Evolutionary conservation across 2,329 filamentous ascomycete species (phyloP), one percentile per base, ranked within the genome.

Genomic region (Monosporascus sp.): DNA sequence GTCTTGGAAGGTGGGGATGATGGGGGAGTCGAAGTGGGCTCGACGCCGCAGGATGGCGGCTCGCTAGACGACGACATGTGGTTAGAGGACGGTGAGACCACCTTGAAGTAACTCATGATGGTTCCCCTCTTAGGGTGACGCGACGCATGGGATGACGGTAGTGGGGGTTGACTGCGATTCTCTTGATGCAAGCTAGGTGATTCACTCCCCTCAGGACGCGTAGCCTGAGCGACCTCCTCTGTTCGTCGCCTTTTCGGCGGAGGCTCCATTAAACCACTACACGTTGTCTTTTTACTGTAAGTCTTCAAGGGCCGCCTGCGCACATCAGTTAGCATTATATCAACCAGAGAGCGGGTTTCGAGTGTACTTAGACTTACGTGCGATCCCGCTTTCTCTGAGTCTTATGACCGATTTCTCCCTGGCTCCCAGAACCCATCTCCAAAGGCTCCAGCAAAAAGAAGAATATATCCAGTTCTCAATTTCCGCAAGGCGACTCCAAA

Each of bases 231-330:
- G 39, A 45, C 49, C 8, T 48, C 37, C 15, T 51, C 53, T 17
- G 56, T 51, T 36, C 62, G 59, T 41, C 54, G 62, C 48, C 57
- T 65, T 54, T 68, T 69, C 14, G 52, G 15, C 2, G 47, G 18
- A 3, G 61, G 62, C 37, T 65, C 61, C 31, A 51, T n/a, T 7
- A 58, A 51, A n/a, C 60, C 62, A 4, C 46, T 53, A n/a, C 61
- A 60, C 6, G 48, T 50, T 34, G 63, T 51, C 22, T 68, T 69
- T 46, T 68, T 69, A 48, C 71, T 63, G 36, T 73, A 73, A 4
- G 71, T 73, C 52, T 70, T 69, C 25, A 72, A 53, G 2, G 64
- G 64, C 39, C 66, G 60, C 54, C 66, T 69, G 47, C 57, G 41
- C 31, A 48, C 31, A 27, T 57, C 53, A 57, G 57, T 60, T 18